Conservation (phyloP, 208 protist genomes). For the Leishmania tarentolae region DNA sequence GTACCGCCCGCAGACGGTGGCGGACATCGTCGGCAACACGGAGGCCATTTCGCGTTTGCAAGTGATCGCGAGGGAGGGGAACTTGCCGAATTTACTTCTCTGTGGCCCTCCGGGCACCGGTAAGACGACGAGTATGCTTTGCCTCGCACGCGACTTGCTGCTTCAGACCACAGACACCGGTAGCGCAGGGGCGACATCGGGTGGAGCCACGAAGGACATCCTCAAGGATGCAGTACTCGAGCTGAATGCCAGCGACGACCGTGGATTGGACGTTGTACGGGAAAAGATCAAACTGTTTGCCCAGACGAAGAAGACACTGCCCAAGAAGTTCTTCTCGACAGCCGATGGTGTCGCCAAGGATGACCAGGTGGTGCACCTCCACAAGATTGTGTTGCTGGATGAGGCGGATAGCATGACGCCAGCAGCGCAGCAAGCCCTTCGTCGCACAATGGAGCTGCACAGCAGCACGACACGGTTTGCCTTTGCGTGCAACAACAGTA, state of each 20-base stretch:
- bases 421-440: constrained; percentile 98
- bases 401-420: constrained; percentile 99
- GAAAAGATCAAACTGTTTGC: constrained; percentile 99
- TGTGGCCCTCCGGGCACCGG: constrained; percentile 94
- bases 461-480: constrained; percentile 98
- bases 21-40: constrained; percentile 98
- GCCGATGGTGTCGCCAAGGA: constrained; percentile 20
- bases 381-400: constrained; percentile 99
- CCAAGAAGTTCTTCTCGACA: constrained; percentile 50
- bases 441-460: constrained; percentile 99
- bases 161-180: constrained; percentile 35
- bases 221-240: constrained; percentile 98
- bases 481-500: constrained; percentile 98
- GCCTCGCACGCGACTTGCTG: constrained; percentile 95
- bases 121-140: constrained; percentile 98
- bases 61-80: constrained; percentile 96
- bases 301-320: constrained; percentile 92
- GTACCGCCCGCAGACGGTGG: constrained; percentile 96
- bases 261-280: constrained; percentile 98
- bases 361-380: constrained; percentile 50
- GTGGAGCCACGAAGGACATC: constrained; percentile 32
- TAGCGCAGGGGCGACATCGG: constrained; percentile 5
- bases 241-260: constrained; percentile 99
- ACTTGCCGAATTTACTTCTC: constrained; percentile 98
- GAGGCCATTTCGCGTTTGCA: constrained; percentile 95